Percentiles rank a stretch among this genome's conserved stretches.
These are phyloP conservation scores for Carpinus fangiana DNA, from an alignment of 306 rosid genomes.

Conservation along the genomic window DNA sequence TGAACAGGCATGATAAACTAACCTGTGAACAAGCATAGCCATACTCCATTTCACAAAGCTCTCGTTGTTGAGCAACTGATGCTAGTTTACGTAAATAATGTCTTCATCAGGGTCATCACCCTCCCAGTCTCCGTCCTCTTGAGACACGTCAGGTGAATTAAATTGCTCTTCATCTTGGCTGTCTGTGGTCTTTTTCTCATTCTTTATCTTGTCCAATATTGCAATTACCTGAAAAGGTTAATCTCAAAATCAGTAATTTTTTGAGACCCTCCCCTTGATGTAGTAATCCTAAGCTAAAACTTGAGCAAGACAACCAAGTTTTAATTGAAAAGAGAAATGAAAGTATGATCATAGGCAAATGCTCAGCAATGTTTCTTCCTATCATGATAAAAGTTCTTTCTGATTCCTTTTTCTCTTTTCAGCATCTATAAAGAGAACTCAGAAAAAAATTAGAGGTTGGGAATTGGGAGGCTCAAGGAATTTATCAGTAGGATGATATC, in stretches of 20 bases:
- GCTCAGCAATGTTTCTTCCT: slow-evolving; percentile 3
- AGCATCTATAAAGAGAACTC: neutral
- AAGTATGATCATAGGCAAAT: neutral
- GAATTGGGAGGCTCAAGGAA: neutral
- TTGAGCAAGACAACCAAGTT: slow-evolving; percentile 10
- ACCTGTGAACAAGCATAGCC: slow-evolving; percentile 43
- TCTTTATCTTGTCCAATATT: slow-evolving; percentile 76
- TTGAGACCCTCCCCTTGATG: slow-evolving; percentile 5
- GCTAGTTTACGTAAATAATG: slow-evolving; percentile 71
- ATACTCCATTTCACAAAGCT: slow-evolving; percentile 17
- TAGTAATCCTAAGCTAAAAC: slow-evolving; percentile 24
- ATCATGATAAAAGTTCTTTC: slow-evolving; percentile 1
- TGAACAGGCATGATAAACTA: too few species aligned
- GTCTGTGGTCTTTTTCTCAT: slow-evolving; percentile 41
- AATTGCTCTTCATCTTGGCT: slow-evolving; percentile 34
- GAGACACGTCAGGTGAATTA: slow-evolving; percentile 40
- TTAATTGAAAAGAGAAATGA: slow-evolving; percentile 2
- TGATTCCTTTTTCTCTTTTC: too few species aligned
- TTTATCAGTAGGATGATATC: neutral
- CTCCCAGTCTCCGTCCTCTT: slow-evolving; percentile 58
- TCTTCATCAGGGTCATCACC: slow-evolving; percentile 73
- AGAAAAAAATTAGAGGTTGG: neutral
- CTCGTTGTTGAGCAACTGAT: slow-evolving; percentile 18
- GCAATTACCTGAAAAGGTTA: slow-evolving; percentile 75
- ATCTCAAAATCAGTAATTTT: slow-evolving; percentile 26